These are phyloP conservation scores for Bromus sterilis DNA, from an alignment of 176 grass and related monocot species.

Conservation along the genomic window DNA sequence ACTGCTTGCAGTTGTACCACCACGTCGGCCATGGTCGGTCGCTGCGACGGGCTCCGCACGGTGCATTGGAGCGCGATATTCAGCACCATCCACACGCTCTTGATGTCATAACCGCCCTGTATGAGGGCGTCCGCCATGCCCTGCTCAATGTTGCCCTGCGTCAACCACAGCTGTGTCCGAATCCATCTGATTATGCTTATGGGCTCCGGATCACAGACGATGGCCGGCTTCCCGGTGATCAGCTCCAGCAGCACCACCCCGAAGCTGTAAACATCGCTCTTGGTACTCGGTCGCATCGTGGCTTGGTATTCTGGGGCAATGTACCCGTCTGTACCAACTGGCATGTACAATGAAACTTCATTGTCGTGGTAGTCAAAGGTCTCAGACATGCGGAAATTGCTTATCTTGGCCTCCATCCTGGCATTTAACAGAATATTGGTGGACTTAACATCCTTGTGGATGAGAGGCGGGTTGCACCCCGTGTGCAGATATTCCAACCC, in stretches of 20 bases:
- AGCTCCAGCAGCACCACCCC: neutral
- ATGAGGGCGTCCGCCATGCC: neutral
- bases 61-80: neutral
- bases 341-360: neutral
- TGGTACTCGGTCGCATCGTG: neutral
- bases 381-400: neutral
- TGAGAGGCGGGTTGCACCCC: neutral
- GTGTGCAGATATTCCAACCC: neutral
- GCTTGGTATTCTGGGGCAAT: neutral
- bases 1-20: neutral
- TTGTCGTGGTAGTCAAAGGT: neutral
- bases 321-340: neutral
- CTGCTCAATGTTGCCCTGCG: neutral
- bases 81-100: neutral
- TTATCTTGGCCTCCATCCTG: neutral
- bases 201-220: neutral
- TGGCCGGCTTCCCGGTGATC: neutral
- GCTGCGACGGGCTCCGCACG: rapidly evolving
- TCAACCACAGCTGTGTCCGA: neutral
- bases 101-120: neutral
- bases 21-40: neutral
- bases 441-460: neutral
- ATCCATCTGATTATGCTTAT: neutral
- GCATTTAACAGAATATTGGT: neutral
- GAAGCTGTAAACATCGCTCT: neutral